Evolutionary conservation across 768 basidiomycete genomes (phyloP), one percentile per base, ranked within the genome.

Genomic region (Tricholomella constricta): DNA sequence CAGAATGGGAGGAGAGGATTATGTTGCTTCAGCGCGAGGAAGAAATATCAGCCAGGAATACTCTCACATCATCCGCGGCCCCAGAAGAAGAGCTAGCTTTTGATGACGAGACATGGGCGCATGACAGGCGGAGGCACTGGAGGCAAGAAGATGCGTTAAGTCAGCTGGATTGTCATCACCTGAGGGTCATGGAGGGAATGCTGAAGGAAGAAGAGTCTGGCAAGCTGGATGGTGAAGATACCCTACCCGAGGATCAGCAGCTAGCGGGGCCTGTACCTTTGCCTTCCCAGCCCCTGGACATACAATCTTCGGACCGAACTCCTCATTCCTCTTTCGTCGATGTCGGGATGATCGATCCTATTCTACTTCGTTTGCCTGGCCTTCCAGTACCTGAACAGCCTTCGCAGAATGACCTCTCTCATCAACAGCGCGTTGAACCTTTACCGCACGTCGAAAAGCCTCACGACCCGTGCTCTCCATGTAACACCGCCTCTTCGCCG

Each of bases 161-260:
- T 12, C 56, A 54, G 40, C 61, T 67, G 31, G 49, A 51, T 11
- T 26, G 23, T n/a, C 51, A 58, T 35, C 65, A 71, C 51, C 58
- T 72, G 25, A 55, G 22, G 26, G 57, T 64, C 15, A 57, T 73
- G 56, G 66, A 70, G 22, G 48, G 50, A 4, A 52, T 70, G n/a
- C 52, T 68, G 51, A 54, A 37, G 45, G 62, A 63, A 23, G 37
- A 52, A 34, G 56, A 40, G 41, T 41, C 34, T 27, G 50, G 46
- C 43, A 48, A 56, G 17, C 36, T 40, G 17, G 54, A 51, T 4
- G 56, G 49, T 14, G 51, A 60, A 17, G 55, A 54, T 15, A 22
- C 34, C 27, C 44, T 41, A 17, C 41, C 61, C 44, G 61, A 62
- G 55, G 61, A 60, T 62, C 58, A 60, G 45, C 25, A 45, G 19